These are phyloP conservation scores for Fusarium verrucosum DNA, from an alignment of 2,329 filamentous ascomycete genomes.

Conservation along the genomic window DNA sequence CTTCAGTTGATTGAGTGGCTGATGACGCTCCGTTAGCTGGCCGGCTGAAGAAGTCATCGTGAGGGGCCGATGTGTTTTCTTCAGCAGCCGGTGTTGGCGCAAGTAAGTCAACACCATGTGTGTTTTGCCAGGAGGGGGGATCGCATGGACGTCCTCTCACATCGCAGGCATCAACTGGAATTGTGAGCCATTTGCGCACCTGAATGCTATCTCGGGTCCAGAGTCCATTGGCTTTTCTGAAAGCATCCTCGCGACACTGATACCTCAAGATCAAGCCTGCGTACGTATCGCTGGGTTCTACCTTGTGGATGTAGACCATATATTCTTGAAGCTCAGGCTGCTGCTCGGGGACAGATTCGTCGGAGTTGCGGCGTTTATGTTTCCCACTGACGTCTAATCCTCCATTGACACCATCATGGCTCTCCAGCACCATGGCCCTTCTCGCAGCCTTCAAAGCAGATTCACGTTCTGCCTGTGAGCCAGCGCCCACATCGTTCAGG, in stretches of 20 bases:
- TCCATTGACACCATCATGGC: slow-evolving; percentile 67
- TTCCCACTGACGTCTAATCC: slow-evolving; percentile 64
- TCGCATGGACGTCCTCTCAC: slow-evolving; percentile 77
- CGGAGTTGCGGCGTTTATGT: slow-evolving; percentile 74
- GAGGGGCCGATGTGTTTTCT: slow-evolving; percentile 40
- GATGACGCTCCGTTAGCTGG: slow-evolving; percentile 48
- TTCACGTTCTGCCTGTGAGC: slow-evolving; percentile 63
- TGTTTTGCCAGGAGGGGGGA: slow-evolving; percentile 55
- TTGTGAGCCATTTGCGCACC: slow-evolving; percentile 78
- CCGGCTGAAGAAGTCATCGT: slow-evolving; percentile 55
- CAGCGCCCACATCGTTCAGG: slow-evolving; percentile 62
- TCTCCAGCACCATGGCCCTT: slow-evolving; percentile 68
- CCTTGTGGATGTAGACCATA: slow-evolving; percentile 89
- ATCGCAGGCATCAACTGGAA: slow-evolving; percentile 90
- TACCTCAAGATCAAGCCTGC: slow-evolving; percentile 92
- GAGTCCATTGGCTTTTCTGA: slow-evolving; percentile 89
- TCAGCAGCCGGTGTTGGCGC: slow-evolving; percentile 56
- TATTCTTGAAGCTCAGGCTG: slow-evolving; percentile 75
- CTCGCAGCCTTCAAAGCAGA: slow-evolving; percentile 64
- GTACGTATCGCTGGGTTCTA: slow-evolving; percentile 84
- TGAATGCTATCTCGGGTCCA: slow-evolving; percentile 96
- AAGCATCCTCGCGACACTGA: slow-evolving; percentile 82
- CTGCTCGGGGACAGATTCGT: slow-evolving; percentile 63
- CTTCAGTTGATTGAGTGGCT: slow-evolving; percentile 45
- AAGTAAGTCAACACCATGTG: slow-evolving; percentile 60